These are phyloP conservation scores for Dalbergia oliveri DNA, from an alignment of 306 rosid genomes.

Conservation along the genomic window DNA sequence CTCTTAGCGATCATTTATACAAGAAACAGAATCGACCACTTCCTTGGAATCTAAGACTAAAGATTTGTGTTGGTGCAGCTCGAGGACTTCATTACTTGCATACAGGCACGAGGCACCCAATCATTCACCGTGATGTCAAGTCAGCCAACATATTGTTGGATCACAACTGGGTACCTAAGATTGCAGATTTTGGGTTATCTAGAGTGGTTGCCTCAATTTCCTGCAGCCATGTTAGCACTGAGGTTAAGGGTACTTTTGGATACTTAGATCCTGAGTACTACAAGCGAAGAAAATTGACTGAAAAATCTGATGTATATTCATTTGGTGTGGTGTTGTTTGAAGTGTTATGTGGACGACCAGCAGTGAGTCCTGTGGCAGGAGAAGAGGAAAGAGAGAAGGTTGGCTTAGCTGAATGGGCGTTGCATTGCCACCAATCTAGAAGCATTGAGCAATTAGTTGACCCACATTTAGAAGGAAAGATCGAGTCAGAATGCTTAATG, in stretches of 20 bases:
- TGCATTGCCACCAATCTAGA: conserved; percentile 43
- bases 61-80: conserved; percentile 62
- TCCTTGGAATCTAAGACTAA: conserved; percentile 57
- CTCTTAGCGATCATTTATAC: conserved; percentile 61
- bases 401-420: conserved; percentile 59
- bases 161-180: conserved; percentile 52
- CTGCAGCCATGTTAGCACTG: conserved; percentile 54
- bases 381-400: conserved; percentile 51
- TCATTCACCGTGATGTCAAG: conserved; percentile 69
- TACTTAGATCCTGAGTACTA: conserved; percentile 64
- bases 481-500: conserved; percentile 44
- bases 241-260: conserved; percentile 55
- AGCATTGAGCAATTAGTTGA: conserved; percentile 52
- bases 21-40: conserved; percentile 41
- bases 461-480: conserved; percentile 38
- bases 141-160: conserved; percentile 66
- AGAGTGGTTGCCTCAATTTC: conserved; percentile 41
- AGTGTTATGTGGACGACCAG: conserved; percentile 57
- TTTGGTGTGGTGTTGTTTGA: conserved; percentile 74
- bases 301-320: conserved; percentile 70
- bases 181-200: conserved; percentile 70
- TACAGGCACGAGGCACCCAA: conserved; percentile 45
- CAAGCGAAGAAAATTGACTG: conserved; percentile 47
- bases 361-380: conserved; percentile 39
- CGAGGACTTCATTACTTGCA: conserved; percentile 69